These are phyloP conservation scores for Debaryomyces nepalensis DNA, from an alignment of 1,139 yeast species.

Conservation along the genomic window DNA sequence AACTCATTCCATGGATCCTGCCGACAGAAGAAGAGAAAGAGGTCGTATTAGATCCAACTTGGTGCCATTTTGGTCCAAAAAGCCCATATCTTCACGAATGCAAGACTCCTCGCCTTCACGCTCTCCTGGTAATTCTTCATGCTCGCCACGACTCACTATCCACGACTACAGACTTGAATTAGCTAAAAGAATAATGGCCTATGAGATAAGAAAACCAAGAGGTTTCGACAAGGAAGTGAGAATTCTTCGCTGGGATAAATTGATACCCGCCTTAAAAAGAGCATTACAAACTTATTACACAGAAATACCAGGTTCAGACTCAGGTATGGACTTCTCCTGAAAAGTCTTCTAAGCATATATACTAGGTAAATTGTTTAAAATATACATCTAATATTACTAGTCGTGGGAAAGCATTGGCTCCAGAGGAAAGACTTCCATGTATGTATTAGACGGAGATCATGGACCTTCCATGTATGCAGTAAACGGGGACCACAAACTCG, in stretches of 20 bases:
- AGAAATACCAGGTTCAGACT: conserved; percentile 44
- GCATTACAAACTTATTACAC: conserved; percentile 69
- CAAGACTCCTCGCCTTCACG: conserved; percentile 26
- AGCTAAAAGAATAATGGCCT: conserved; percentile 69
- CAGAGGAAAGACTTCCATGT: too few relatives aligned
- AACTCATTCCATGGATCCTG: conserved; percentile 49
- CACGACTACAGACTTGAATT: conserved; percentile 57
- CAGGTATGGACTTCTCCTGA: conserved; percentile 15
- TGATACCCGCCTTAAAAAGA: conserved; percentile 61
- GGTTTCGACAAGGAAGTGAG: conserved; percentile 72
- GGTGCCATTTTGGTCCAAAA: conserved; percentile 71
- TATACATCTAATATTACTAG: conserved; percentile 10
- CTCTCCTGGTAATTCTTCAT: conserved; percentile 6
- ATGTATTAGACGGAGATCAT: too few relatives aligned
- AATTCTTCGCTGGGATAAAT: conserved; percentile 62
- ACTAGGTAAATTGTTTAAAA: too few relatives aligned
- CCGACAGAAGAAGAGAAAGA: conserved; percentile 59
- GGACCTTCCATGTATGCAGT: too few relatives aligned
- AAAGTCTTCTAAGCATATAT: background rate
- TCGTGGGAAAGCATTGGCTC: too few relatives aligned
- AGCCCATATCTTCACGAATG: conserved; percentile 58
- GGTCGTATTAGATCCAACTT: conserved; percentile 67
- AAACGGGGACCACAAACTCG: too few relatives aligned
- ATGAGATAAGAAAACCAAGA: conserved; percentile 64
- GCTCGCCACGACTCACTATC: conserved; percentile 25